Evolutionary conservation across 2,329 filamentous ascomycete species (phyloP).

Genomic region (Penicillium expansum): DNA sequence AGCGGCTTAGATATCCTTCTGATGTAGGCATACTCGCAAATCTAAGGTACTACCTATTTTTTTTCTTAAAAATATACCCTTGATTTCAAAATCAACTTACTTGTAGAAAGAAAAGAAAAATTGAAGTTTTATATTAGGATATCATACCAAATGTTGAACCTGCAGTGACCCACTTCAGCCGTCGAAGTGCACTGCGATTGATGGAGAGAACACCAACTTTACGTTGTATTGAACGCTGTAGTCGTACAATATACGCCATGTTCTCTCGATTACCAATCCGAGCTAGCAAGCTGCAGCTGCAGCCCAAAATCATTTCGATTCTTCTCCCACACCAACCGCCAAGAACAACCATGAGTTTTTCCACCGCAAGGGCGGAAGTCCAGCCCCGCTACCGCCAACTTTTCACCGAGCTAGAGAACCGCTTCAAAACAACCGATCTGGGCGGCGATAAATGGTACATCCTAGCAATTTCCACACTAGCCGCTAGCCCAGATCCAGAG

Average conservation of each 20-base stretch:
- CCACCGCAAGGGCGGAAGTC: constrained; percentile 16
- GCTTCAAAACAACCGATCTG: constrained; percentile 27
- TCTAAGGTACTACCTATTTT: background rate
- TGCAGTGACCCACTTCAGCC: constrained; percentile 14
- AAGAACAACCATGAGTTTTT: constrained; percentile 16
- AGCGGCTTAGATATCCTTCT: background rate
- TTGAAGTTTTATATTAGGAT: background rate
- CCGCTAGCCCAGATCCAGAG: constrained; percentile 52
- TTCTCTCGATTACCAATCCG: constrained; percentile 3
- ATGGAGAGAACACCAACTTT: background rate
- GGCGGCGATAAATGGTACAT: constrained; percentile 35
- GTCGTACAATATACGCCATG: constrained; percentile 1
- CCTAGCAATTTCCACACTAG: constrained; percentile 44
- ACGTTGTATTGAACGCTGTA: background rate
- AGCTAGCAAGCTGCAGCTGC: background rate
- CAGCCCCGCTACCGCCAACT: constrained; percentile 30
- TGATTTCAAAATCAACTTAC: too few relatives aligned
- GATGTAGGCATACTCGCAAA: background rate
- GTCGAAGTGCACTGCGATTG: constrained; percentile 10
- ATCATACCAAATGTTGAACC: background rate
- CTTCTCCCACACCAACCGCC: background rate
- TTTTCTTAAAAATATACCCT: too few relatives aligned
- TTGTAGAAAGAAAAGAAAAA: too few relatives aligned
- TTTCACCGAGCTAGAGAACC: constrained; percentile 30
- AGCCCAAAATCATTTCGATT: background rate